phyloP scores from a whole-genome alignment of 805 yeast genomes.

The Metschnikowia chrysomelidarum region DNA sequence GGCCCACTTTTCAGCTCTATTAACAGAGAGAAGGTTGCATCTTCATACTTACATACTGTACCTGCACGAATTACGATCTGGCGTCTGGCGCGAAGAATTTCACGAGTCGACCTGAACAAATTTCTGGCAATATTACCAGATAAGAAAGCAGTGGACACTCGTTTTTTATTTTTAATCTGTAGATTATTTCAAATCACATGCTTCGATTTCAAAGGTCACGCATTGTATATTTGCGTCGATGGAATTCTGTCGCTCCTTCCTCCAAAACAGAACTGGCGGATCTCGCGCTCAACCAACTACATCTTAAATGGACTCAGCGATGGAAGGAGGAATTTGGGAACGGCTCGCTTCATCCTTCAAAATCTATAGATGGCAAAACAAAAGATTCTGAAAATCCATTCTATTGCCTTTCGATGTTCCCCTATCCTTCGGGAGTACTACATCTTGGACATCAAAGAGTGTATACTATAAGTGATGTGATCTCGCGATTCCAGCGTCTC shows the following conservation, averaged over 20 bases:
- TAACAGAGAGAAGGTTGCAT: too few species aligned
- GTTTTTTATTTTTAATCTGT: too few species aligned
- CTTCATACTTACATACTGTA: too few species aligned
- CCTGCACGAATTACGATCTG: too few species aligned
- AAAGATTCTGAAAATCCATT: slow-evolving; percentile 25
- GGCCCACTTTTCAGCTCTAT: too few species aligned
- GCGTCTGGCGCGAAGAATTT: too few species aligned
- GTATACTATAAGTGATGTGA: slow-evolving; percentile 82
- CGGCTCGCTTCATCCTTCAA: slow-evolving; percentile 37
- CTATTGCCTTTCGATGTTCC: slow-evolving; percentile 85
- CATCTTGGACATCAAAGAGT: slow-evolving; percentile 96
- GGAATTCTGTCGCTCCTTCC: neutral
- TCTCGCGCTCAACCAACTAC: slow-evolving; percentile 32
- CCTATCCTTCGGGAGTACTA: slow-evolving; percentile 90
- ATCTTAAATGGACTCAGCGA: slow-evolving; percentile 50
- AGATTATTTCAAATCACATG: too few species aligned
- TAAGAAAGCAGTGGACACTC: too few species aligned
- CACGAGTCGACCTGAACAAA: too few species aligned
- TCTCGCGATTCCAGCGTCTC: slow-evolving; percentile 75
- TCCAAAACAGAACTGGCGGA: neutral
- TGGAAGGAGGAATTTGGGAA: slow-evolving; percentile 43
- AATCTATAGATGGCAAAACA: neutral
- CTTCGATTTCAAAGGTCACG: too few species aligned
- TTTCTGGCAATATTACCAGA: too few species aligned
- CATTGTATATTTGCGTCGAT: neutral